phyloP scores from a whole-genome alignment of 331 rosid genomes.

The Ulmus americana region DNA sequence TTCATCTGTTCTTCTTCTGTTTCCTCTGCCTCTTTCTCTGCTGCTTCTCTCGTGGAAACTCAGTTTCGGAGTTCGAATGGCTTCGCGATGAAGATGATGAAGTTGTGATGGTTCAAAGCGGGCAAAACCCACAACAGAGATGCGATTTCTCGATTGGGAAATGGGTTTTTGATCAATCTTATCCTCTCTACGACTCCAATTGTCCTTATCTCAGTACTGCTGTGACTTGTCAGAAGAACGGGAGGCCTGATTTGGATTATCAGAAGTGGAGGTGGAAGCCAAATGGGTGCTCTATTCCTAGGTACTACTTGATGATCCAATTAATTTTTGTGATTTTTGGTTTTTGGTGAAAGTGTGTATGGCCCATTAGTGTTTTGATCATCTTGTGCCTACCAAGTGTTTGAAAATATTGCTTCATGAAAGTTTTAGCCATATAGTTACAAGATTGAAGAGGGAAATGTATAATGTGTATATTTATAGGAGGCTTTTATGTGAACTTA shows the following conservation, averaged over 20 bases:
- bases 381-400: no score
- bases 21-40: slow-evolving; percentile 25
- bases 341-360: no score
- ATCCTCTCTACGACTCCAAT: slow-evolving; percentile 67
- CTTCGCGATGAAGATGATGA: slow-evolving; percentile 42
- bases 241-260: slow-evolving; percentile 82
- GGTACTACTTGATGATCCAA: slow-evolving; percentile 27
- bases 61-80: slow-evolving; percentile 35
- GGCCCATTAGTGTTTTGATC: no score
- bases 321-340: no score
- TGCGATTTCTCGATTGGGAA: slow-evolving; percentile 70
- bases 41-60: slow-evolving; percentile 33
- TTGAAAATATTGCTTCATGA: no score
- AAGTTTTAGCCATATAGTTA: no score
- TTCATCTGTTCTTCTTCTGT: slow-evolving; percentile 15
- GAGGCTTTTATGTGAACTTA: no score
- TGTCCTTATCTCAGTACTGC: slow-evolving; percentile 79
- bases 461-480: no score
- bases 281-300: slow-evolving; percentile 55
- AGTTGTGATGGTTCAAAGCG: slow-evolving; percentile 50
- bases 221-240: slow-evolving; percentile 72
- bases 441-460: no score
- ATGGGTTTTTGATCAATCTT: slow-evolving; percentile 72
- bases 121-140: slow-evolving; percentile 28
- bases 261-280: slow-evolving; percentile 93